phyloP scores from a whole-genome alignment of 768 basidiomycete genomes.

The Cystobasidiopsis lactophilus region DNA sequence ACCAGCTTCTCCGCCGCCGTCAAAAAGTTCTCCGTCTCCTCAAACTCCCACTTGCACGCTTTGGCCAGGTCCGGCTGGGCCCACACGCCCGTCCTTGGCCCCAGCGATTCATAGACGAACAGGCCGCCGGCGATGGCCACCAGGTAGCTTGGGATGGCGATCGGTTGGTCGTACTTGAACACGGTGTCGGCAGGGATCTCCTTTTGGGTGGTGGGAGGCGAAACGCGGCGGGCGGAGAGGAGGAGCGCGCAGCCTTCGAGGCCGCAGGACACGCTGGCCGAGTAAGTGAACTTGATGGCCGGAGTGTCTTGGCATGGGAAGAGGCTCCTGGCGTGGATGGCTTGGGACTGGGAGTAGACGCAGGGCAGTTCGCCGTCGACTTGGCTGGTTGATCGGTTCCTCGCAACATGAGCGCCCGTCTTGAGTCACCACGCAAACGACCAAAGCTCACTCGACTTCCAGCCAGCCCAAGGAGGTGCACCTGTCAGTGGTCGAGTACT shows the following conservation, averaged over 20 bases:
- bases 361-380: constrained; percentile 4
- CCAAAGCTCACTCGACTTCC: no score
- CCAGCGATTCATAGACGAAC: constrained; percentile 39
- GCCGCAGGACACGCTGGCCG: constrained; percentile 58
- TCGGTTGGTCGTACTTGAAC: constrained; percentile 32
- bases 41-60: constrained; percentile 64
- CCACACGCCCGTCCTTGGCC: constrained; percentile 77
- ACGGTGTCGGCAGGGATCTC: constrained; percentile 4
- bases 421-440: no score
- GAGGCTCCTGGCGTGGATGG: constrained; percentile 63
- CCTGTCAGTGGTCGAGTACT: constrained; percentile 49
- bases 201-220: constrained; percentile 29
- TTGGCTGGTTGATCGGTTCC: constrained; percentile 37
- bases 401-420: no score
- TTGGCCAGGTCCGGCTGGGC: constrained; percentile 67
- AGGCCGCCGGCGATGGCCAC: constrained; percentile 77
- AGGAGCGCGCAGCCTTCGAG: constrained; percentile 36
- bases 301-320: constrained; percentile 56
- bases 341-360: constrained; percentile 62
- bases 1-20: constrained; percentile 19
- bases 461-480: constrained; percentile 75
- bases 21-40: constrained; percentile 46
- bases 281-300: constrained; percentile 75
- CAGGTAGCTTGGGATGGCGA: constrained; percentile 76
- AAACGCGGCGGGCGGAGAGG: constrained; percentile 58